Evolutionary conservation across 148 eudicot genomes (phyloP), one percentile per base, ranked within the genome.

Genomic region (Chenopodium formosanum): DNA sequence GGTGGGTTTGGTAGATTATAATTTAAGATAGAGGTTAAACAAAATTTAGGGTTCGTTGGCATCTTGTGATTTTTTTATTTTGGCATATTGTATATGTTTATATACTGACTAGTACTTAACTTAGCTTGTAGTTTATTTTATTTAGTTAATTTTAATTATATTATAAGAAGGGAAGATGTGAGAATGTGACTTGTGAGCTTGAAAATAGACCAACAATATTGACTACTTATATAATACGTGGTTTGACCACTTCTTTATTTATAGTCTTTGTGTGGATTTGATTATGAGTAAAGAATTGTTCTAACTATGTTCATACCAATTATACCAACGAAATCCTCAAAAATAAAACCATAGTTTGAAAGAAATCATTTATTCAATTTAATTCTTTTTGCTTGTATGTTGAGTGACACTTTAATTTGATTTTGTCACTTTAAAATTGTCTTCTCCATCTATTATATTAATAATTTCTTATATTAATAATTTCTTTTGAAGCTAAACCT

Each of bases 1-100:
- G 83, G 79, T 80, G 86, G 84, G 53, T 87, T 85, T 87, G 87
- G 89, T 87, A 79, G 8, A 73, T 58, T 44, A 25, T 62, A 5
- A 62, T 62, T 20, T 14, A 50, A 9, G 44, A 37, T 37, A 6
- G 37, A n/a, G 25, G n/a, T 9, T 7, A 27, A 62, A 12, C 67
- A 10, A 46, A n/a, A 25, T 1, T 3, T 11, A 22, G n/a, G 73
- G 56, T 10, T 77, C 23, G 2, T 64, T 37, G 17, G 64, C 23
- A 22, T 77, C 13, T 10, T 77, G 14, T 37, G 63, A 37, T 25
- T 4, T 1, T 19, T 17, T 70, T 40, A 0, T 17, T 2, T 20
- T 37, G 17, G 14, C 19, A 1, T 58, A 16, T 58, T 34, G 48
- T 19, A 4, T 58, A 14, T 58, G 37, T 58, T 22, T 32, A 75